A percentile compares a stretch with the other conserved stretches of the same genome.
Conservation (phyloP, 192 early-diverging fungal species). For the Geranomyces michiganensis region DNA sequence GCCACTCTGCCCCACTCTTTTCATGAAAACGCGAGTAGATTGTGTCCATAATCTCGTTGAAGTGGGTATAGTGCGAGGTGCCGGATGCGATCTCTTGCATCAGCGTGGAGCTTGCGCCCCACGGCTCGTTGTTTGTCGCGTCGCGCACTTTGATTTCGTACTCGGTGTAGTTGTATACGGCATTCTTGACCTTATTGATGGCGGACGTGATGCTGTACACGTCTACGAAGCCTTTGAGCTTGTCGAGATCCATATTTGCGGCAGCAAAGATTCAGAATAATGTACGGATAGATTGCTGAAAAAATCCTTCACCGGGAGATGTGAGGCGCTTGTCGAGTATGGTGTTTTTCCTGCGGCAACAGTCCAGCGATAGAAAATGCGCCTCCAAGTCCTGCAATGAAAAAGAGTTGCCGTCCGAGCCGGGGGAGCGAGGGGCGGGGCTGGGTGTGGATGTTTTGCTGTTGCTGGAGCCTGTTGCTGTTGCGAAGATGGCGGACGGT, state of each 20-base stretch:
- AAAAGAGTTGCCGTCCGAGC: too few relatives aligned
- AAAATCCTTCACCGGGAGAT: too few relatives aligned
- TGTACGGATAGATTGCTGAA: too few relatives aligned
- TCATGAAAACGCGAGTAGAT: conserved; percentile 88
- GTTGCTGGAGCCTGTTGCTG: too few relatives aligned
- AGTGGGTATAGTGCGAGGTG: conserved; percentile 81
- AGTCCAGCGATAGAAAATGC: too few relatives aligned
- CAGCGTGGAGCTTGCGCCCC: conserved; percentile 90
- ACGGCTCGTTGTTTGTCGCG: conserved; percentile 91
- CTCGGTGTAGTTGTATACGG: conserved; percentile 91
- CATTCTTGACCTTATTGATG: conserved; percentile 71
- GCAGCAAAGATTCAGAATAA: too few relatives aligned
- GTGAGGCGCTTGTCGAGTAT: too few relatives aligned
- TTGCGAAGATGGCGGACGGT: too few relatives aligned
- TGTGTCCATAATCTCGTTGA: conserved; percentile 95
- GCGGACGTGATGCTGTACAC: conserved; percentile 40
- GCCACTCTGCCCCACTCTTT: conserved; percentile 81
- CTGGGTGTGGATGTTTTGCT: too few relatives aligned
- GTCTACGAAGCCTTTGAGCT: conserved; percentile 39
- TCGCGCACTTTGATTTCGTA: conserved; percentile 62
- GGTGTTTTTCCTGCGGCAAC: too few relatives aligned
- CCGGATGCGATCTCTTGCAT: conserved; percentile 94
- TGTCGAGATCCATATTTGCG: conserved; percentile 22
- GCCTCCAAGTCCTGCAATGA: too few relatives aligned
- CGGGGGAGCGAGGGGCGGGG: too few relatives aligned